Evolutionary conservation across 345 rosid species (phyloP).

Genomic region (Raphanus raphanistrum): DNA sequence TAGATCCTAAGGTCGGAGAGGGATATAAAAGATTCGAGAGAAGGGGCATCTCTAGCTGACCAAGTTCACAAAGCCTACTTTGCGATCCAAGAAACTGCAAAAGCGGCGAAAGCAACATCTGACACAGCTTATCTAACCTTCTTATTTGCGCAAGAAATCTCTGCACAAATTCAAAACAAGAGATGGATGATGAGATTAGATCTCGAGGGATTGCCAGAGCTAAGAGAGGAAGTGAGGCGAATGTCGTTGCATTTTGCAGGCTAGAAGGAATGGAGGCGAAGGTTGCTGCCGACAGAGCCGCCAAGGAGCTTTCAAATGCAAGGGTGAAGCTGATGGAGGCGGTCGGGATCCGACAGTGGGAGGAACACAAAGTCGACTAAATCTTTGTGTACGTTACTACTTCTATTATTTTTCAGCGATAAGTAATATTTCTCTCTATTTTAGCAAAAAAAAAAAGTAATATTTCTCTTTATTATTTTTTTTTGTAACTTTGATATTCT

Average conservation of each 20-base stretch:
- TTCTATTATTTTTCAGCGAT: not conserved
- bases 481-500: too few species aligned
- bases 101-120: not conserved
- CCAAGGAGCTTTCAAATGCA: not conserved
- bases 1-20: not conserved
- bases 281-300: slow-evolving; percentile 1
- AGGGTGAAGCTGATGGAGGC: not conserved
- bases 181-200: not conserved
- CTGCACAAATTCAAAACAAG: not conserved
- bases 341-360: not conserved
- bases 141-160: not conserved
- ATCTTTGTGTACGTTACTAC: not conserved
- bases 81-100: not conserved
- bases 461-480: not conserved
- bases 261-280: not conserved
- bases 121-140: not conserved
- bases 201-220: not conserved
- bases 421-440: not conserved
- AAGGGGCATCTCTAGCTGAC: not conserved
- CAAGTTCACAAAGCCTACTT: not conserved
- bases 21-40: not conserved
- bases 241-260: not conserved
- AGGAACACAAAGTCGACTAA: not conserved
- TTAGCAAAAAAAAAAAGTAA: not conserved
- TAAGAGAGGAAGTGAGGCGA: not conserved